Evolutionary conservation across 306 rosid species (phyloP).

Genomic region (Castanea mollissima): DNA sequence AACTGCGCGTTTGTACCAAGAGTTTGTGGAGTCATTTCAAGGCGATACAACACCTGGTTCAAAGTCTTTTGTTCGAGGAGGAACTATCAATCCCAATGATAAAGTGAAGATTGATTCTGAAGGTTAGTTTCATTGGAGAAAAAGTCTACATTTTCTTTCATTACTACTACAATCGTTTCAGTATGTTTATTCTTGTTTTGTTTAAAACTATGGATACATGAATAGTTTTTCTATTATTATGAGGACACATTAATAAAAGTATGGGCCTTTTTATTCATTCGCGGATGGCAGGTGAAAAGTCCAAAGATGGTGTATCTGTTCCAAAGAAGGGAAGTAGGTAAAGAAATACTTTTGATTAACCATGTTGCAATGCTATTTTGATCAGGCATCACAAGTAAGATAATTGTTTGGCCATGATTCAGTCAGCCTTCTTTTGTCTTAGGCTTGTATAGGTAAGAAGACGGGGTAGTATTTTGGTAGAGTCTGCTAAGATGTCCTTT

Average conservation of each 20-base stretch:
- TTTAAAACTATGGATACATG: conserved; percentile 53
- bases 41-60: conserved; percentile 88
- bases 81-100: conserved; percentile 84
- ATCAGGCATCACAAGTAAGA: conserved; percentile 53
- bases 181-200: conserved; percentile 36
- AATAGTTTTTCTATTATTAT: conserved; percentile 57
- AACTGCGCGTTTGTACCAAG: conserved; percentile 91
- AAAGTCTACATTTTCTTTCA: conserved; percentile 22
- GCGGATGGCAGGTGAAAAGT: conserved; percentile 99
- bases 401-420: conserved; percentile 26
- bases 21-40: conserved; percentile 98
- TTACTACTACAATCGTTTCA: conserved; percentile 26
- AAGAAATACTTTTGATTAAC: conserved; percentile 95
- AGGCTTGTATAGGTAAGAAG: conserved; percentile 24
- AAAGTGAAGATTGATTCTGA: conserved; percentile 55
- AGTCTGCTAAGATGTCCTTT: background rate
- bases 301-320: conserved; percentile 99
- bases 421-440: conserved; percentile 32
- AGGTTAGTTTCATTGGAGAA: conserved; percentile 58
- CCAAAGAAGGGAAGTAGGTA: conserved; percentile 99
- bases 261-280: conserved; percentile 99
- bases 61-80: conserved; percentile 94
- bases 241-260: conserved; percentile 84
- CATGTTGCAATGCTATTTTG: conserved; percentile 64
- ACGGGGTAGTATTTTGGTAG: background rate